Base-by-base conservation (phyloP, 345 rosid species). In the Citrus inodora region DNA sequence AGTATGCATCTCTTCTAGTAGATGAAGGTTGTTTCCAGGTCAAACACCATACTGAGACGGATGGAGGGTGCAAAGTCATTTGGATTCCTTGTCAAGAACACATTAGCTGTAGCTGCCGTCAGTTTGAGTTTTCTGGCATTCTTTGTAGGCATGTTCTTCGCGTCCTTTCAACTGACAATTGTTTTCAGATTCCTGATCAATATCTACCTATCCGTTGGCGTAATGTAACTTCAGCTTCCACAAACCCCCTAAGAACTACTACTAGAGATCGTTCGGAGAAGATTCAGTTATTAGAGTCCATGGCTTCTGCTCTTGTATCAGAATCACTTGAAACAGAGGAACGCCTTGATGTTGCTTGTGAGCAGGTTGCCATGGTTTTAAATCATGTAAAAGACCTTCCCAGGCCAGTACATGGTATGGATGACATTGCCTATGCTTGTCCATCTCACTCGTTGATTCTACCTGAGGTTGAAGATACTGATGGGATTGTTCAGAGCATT, bases 91-190 rank as follows among this genome's bases (percentile, higher is more conserved):
- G 82, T 77, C 85, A 88, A 66, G 88, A 86, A 37, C 89, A 81
- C 72, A 87, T 87, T 67, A 88, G 84, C 78, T 91, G 92, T 61
- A 83, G 90, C 79, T 91, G 94, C 82, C 79, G 55, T 76, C 86
- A 71, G 75, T 89, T 83, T 61, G 92, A 89, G 71, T 89, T 87
- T 72, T 82, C 89, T 9, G 92, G 92, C 74, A 83, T 89, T 81
- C 91, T 91, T 28, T 89, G 94, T 70, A 78, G 94, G 70, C 92
- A 88, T 42, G 79, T 88, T 32, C 90, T 91, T 11, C 88, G 90
- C 33, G 91, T 87, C 69, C 85, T 89, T n/a, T 91, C 91, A 14
- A 81, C 71, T 38, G 87, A 82, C 71, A 90, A 90, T 80, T 90
- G 92, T 73, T 89, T 89, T 77, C 90, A 89, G 79, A 89, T 91